Evolutionary conservation across 2,329 filamentous ascomycete species (phyloP), one percentile per base, ranked within the genome.

Genomic region (Alternaria angustiovoidea): DNA sequence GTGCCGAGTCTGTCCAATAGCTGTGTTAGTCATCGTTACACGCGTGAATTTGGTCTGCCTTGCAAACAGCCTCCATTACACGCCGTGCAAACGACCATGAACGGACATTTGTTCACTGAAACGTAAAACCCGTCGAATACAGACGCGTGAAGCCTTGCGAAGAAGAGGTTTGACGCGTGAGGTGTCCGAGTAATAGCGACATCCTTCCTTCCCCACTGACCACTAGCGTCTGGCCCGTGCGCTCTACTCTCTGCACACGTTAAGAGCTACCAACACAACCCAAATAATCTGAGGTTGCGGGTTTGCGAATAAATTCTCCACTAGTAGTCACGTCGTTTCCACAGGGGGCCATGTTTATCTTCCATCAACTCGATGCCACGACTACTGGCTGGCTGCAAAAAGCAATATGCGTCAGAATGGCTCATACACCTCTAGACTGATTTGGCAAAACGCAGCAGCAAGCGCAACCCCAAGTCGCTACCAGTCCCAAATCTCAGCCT

Each of bases 11-110:
- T 16, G 34, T 48, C 24, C 59, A 49, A 34, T 26, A 8, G 39
- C 20, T n/a, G 44, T 20, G 26, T 56, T 56, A 56, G 53, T 51
- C 53, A 51, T 56, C 36, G 34, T 28, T 34, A 49, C 36, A 55
- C 53, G 43, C 53, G 51, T 54, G 52, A 32, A 47, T 2, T 20
- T 34, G 46, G 18, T 18, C 30, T 11, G 20, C 32, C 18, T 18
- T 43, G 38, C 38, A 14, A n/a, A 32, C 51, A 34, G 20, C 18
- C n/a, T 11, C 51, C 26, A 42, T 16, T 22, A 42, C 51, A 53
- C 46, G 46, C 18, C 7, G 20, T 34, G 18, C 46, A 48, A 48
- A 48, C 46, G 18, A 34, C 18, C 5, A 6, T 24, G 3, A 11
- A 48, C 34, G 46, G 20, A 7, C 2, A 12, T 7, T 12, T 42